Percentiles rank a stretch among this genome's conserved stretches.
Evolutionary conservation across 768 basidiomycete species (phyloP).

Genomic region (Leccinum rimulosum): DNA sequence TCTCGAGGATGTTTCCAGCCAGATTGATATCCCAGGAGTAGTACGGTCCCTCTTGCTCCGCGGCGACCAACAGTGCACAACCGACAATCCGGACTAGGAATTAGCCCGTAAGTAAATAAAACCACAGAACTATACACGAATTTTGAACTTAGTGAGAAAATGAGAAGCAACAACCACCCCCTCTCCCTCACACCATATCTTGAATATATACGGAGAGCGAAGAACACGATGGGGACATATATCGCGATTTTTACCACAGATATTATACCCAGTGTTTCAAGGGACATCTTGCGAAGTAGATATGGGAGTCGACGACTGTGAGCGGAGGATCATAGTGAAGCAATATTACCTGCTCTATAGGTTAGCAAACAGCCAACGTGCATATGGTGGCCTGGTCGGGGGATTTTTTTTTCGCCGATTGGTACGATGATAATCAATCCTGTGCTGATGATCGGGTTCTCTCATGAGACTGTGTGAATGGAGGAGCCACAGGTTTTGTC

Average conservation of each 20-base stretch:
- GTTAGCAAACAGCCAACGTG: too few species aligned
- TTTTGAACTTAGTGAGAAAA: constrained; percentile 54
- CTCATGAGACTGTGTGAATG: too few species aligned
- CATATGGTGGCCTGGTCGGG: too few species aligned
- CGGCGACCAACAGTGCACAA: constrained; percentile 38
- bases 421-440: too few species aligned
- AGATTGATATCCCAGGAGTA: too few species aligned
- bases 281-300: constrained; percentile 26
- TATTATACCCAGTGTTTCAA: constrained; percentile 46
- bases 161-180: constrained; percentile 64
- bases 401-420: too few species aligned
- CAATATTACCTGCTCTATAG: neutral
- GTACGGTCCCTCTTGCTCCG: too few species aligned
- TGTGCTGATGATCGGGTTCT: too few species aligned
- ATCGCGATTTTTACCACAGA: constrained; percentile 57
- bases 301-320: neutral
- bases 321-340: neutral
- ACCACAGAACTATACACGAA: constrained; percentile 7
- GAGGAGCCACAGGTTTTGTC: too few species aligned
- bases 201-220: constrained; percentile 44
- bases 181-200: constrained; percentile 59
- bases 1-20: constrained; percentile 12
- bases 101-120: neutral
- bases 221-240: constrained; percentile 52
- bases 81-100: constrained; percentile 54